Conservation (phyloP, 768 basidiomycete genomes). For the Mycena amicta region DNA sequence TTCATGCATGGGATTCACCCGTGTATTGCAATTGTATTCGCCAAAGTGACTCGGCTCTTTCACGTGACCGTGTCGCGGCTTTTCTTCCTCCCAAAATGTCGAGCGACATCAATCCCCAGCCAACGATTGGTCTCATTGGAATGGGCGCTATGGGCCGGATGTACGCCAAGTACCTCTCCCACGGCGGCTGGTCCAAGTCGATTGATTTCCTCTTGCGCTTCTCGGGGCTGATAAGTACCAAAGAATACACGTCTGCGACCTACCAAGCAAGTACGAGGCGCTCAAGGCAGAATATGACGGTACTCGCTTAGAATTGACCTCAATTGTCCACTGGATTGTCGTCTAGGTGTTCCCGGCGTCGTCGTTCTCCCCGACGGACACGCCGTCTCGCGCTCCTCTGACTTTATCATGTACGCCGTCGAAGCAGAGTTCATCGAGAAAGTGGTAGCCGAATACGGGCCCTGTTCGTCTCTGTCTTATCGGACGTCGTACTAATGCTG, state of each 20-base stretch:
- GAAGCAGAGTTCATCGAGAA: slow-evolving; percentile 85
- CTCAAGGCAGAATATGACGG: slow-evolving; percentile 65
- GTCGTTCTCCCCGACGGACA: slow-evolving; percentile 80
- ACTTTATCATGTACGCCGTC: slow-evolving; percentile 94
- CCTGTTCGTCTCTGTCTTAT: slow-evolving; percentile 60
- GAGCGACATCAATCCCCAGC: slow-evolving; percentile 43
- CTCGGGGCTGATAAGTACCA: slow-evolving; percentile 8
- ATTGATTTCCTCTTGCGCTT: slow-evolving; percentile 12
- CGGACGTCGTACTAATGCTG: background rate
- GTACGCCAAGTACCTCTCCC: slow-evolving; percentile 81
- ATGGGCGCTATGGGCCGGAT: slow-evolving; percentile 98
- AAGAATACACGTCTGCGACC: slow-evolving; percentile 91
- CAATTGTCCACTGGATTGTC: too few species aligned
- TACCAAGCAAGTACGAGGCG: slow-evolving; percentile 69
- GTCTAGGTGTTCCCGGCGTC: slow-evolving; percentile 59
- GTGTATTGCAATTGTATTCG: too few species aligned
- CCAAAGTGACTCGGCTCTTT: background rate
- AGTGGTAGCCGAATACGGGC: slow-evolving; percentile 88
- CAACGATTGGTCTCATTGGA: slow-evolving; percentile 87
- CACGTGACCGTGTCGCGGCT: background rate
- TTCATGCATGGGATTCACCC: too few species aligned
- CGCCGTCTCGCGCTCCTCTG: slow-evolving; percentile 82
- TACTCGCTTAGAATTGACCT: too few species aligned
- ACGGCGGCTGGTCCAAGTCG: slow-evolving; percentile 86
- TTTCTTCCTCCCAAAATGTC: slow-evolving; percentile 11